Percentiles rank a stretch among this genome's conserved stretches.
phyloP scores from a whole-genome alignment of 2,329 filamentous ascomycete genomes.

The Colletotrichum cordylinicola region DNA sequence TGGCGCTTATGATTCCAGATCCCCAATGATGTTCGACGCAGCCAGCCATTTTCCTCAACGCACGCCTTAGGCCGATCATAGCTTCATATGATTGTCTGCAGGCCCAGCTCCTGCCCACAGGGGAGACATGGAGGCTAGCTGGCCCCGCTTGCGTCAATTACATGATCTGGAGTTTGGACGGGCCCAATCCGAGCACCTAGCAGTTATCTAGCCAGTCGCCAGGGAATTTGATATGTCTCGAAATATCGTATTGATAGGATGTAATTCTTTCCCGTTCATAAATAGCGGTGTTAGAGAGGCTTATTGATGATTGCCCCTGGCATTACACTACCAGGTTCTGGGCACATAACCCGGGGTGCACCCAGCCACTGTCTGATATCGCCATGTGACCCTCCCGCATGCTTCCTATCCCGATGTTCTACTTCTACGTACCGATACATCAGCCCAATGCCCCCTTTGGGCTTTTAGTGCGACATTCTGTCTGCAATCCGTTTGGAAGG shows the following conservation, averaged over 20 bases:
- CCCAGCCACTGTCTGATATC: neutral
- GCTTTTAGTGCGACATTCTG: neutral
- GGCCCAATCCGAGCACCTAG: neutral
- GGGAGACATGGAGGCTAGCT: too few relatives aligned
- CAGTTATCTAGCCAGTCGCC: neutral
- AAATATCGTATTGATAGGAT: neutral
- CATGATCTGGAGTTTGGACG: neutral
- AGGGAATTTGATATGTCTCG: neutral
- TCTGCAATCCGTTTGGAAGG: neutral
- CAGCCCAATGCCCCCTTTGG: neutral
- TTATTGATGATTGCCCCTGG: neutral
- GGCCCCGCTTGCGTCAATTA: too few relatives aligned
- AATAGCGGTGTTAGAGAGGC: neutral
- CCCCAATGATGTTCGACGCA: too few relatives aligned
- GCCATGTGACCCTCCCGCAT: neutral
- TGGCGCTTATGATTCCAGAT: too few relatives aligned
- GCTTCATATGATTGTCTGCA: too few relatives aligned
- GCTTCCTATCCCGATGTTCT: neutral
- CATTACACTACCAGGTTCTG: neutral
- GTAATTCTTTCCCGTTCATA: accelerated
- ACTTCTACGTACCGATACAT: neutral
- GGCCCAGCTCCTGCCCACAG: too few relatives aligned
- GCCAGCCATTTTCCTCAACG: too few relatives aligned
- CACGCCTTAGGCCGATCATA: too few relatives aligned
- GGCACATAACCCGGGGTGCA: neutral